Evolutionary conservation across 495 filamentous ascomycete genomes (phyloP), one percentile per base, ranked within the genome.

Genomic region (Trypethelium eluteriae): DNA sequence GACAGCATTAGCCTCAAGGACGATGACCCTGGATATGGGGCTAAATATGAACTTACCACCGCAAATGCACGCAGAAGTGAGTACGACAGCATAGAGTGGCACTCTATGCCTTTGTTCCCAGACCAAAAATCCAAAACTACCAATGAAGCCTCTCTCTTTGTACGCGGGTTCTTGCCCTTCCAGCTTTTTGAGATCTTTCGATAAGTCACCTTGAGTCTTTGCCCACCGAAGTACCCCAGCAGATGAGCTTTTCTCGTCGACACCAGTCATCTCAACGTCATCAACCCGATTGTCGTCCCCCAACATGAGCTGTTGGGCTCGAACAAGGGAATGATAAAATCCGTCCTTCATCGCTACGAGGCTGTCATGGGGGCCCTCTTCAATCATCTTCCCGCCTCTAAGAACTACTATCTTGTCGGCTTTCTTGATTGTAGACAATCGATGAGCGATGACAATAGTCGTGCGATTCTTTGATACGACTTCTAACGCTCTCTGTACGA

Each of bases 371-470:
- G 63, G 72, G 3, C 74, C 74, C 63, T 73, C 69, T 67, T 76
- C 74, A 34, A 73, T 62, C 5, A 76, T 63, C 36, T 50, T 61
- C 2, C 74, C 74, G 18, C 71, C 64, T 12, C 53, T 39, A 64
- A 74, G 67, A 12, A 76, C 74, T 16, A 68, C 66, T 47, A 76
- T 76, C 18, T 69, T 71, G 68, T 76, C 74, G 9, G 74, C 74
- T 34, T 53, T 49, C 61, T 46, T 69, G 46, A 74, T 67, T 12
- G 74, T 76, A 35, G 74, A 62, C 35, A 76, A 70, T 56, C 68
- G 67, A 63, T 76, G 74, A 12, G 74, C 74, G 64, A 76, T 73
- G 61, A 73, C 62, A 1, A 76, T 63, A 5, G 71, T 74, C 34
- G 74, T 76, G 38, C 65, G 63, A 61, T 69, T 69, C 12, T 12